Base-by-base conservation (phyloP, 495 filamentous ascomycete genomes). In the Neohortaea acidophila region DNA sequence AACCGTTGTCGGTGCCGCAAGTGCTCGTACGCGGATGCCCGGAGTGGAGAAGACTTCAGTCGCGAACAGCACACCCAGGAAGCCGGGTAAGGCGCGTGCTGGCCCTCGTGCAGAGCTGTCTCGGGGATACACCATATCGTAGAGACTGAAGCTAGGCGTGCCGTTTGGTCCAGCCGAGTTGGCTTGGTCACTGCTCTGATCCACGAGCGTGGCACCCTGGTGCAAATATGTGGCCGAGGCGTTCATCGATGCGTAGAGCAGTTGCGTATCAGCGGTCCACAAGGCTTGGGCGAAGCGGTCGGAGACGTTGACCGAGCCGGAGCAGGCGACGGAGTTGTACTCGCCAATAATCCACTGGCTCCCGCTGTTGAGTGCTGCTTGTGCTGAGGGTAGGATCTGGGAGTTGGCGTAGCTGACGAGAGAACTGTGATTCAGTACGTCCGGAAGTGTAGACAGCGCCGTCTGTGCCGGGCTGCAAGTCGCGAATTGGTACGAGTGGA, bases 261-360 rank as follows among this genome's bases (percentile, higher is more conserved):
- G 36, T 15, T 39, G n/a, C 5, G 19, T 39, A 19, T 39, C 36
- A 20, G 21, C 23, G 3, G 30, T 26, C 36, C 36, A 39, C 2
- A 39, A 26, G 2, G 36, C 36, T 14, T 39, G 22, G 25, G 36
- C 36, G 25, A 39, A 39, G 9, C 24, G 28, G 23, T 39, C 36
- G n/a, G 36, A 25, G 10, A 39, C 36, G 25, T 39, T 39, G 12
- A 26, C 24, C 23, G 19, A 29, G 22, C 36, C 36, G 26, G 36
- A 28, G 24, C 36, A 39, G 10, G 36, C 13, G 15, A 39, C 21
- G 2, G 36, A 39, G 25, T 39, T 39, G 36, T 29, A 39, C 15
- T 39, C 36, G 22, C 36, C 36, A 30, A 39, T 30, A 9, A 15
- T 25, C 36, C 36, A 39, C 23, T n/a, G 20, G n/a, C 20, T 39